Base-by-base conservation (phyloP, 352 stramenopile species). In the Phytophthora syringae region DNA sequence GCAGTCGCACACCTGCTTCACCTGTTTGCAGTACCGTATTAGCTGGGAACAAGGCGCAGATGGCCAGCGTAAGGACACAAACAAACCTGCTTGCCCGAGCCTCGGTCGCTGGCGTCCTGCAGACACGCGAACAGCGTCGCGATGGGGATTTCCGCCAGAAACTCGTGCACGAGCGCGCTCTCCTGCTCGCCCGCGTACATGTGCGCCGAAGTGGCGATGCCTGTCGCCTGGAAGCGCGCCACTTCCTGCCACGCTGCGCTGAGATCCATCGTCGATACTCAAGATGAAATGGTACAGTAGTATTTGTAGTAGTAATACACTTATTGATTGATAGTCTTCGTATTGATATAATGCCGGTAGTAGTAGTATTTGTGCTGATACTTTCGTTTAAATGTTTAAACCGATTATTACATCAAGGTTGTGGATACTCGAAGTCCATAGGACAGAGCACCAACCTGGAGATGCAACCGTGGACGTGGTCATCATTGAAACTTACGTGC, bases 31-130 rank as follows among this genome's bases (percentile, higher is more conserved):
- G 7, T 21, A 47, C 20, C 1, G 3, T 5, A 30, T 72, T 42
- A 59, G 18, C 22, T 25, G 13, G 2, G 16, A 20, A 20, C 24
- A 18, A 15, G 18, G 10, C 36, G 7, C 27, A 36, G 2, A 6
- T 25, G 47, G 45, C n/a, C 34, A 22, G 13, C n/a, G n/a, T 28
- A 11, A 15, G n/a, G n/a, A 27, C 50, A 10, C 27, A n/a, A 22
- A 10, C 27, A n/a, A 22, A 92, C 87, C 76, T 92, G 76, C 50
- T 92, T 84, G 16, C 56, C 51, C 36, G 88, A 83, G 51, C 64
- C 64, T 6, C 61, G 72, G 40, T 94, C 78, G 64, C 88, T 94
- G 25, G 86, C 88, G 56, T 89, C 76, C 68, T 96, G 85, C 27
- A 96, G 76, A 69, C 81, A 90, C 40, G 71, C 61, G 18, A 94